Evolutionary conservation across 345 rosid species (phyloP), one percentile per base, ranked within the genome.

Genomic region (Citrus hindsii): DNA sequence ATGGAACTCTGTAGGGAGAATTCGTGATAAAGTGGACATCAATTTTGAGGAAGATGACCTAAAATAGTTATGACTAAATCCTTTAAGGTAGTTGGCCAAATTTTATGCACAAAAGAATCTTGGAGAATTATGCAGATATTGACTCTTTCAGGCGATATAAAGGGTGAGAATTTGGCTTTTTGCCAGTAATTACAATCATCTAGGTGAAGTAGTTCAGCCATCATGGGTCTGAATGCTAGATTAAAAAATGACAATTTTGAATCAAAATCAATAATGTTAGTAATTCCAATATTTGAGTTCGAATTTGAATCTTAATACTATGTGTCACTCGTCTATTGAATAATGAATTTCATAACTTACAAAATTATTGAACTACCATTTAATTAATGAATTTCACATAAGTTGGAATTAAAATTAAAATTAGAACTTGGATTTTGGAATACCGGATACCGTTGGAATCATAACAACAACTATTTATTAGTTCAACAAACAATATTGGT

Each of bases 281-380:
- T 1, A 3, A 38, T 38, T 0, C 0, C 0, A 38, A 38, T 38
- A 38, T 38, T 38, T 37, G 0, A 37, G 40, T 7, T 0, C 0
- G 0, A 7, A 7, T 0, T 37, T 38, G 0, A 38, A 38, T 38
- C 0, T 2, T 8, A 38, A 38, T 38, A 8, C 0, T 38, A 8
- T 38, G 2, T 9, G 3, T 38, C 12, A 9, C 0, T 0, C 10
- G 3, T 38, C 1, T 38, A 38, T 38, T 38, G 0, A 9, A 38
- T 38, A 2, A 38, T 38, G 0, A 2, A 8, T 38, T 38, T 38
- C 3, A 38, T 38, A 38, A 8, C 0, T 38, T 38, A 38, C 3
- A 8, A 38, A 38, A 38, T 8, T 8, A 38, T 0, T 38, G 10
- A 38, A 8, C 1, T 38, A 38, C 10, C 12, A 38, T 38, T 2